Conservation (phyloP, 2,329 filamentous ascomycete species). For the Beauveria sp. region DNA sequence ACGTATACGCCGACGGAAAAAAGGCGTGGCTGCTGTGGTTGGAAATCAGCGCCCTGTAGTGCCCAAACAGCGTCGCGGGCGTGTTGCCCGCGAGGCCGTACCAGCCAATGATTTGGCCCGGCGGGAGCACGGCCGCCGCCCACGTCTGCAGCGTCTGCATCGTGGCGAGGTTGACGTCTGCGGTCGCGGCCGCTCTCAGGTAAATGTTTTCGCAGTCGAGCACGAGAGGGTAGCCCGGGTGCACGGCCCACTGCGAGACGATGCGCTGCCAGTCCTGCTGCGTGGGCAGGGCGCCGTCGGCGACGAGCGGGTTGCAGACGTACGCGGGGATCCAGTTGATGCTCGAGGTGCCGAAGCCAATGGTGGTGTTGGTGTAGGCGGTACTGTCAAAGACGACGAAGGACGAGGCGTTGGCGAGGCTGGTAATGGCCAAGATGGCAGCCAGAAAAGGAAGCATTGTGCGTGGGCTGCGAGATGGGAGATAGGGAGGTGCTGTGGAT, state of each 20-base stretch:
- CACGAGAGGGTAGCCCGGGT: conserved; percentile 5
- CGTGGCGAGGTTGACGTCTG: conserved; percentile 2
- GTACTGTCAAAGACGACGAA: conserved; percentile 11
- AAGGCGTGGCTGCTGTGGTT: conserved; percentile 9
- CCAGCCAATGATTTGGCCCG: conserved; percentile 11
- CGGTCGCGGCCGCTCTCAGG: neutral
- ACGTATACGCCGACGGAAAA: conserved; percentile 9
- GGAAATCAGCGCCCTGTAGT: conserved; percentile 8
- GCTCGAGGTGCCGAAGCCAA: conserved; percentile 9
- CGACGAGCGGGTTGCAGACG: conserved; percentile 8
- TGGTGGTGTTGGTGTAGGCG: conserved; percentile 8
- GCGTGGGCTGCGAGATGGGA: neutral
- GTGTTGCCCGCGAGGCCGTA: conserved; percentile 10
- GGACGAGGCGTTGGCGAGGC: neutral
- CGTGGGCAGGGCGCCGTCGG: neutral
- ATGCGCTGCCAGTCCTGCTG: conserved; percentile 1
- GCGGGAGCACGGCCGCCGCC: conserved; percentile 7
- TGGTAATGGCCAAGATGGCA: neutral
- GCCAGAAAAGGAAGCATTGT: neutral
- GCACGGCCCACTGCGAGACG: conserved; percentile 9
- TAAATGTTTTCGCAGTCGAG: conserved; percentile 12
- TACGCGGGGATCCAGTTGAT: conserved; percentile 10
- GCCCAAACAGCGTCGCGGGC: neutral
- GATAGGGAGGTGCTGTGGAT: neutral
- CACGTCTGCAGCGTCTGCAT: conserved; percentile 11